A percentile compares a stretch with the other conserved stretches of the same genome.
Evolutionary conservation across 345 rosid genomes (phyloP).

Genomic region (Murraya koenigii): DNA sequence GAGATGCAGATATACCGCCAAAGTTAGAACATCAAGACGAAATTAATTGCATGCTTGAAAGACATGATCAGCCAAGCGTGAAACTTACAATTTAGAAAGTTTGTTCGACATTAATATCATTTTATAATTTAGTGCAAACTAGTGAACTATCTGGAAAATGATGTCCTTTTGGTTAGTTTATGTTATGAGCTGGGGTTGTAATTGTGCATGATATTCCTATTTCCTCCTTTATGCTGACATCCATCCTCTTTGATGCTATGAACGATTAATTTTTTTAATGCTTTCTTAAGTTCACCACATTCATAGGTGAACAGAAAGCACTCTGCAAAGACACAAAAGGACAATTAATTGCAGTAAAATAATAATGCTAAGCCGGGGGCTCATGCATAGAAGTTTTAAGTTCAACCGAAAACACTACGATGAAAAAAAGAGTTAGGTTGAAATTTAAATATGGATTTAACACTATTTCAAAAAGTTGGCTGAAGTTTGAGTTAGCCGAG

Average conservation of each 20-base stretch:
- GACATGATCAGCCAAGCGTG: background rate
- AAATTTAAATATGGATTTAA: background rate
- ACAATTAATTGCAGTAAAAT: background rate
- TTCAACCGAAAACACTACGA: background rate
- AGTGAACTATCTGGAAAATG: background rate
- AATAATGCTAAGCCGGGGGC: background rate
- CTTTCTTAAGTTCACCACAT: background rate
- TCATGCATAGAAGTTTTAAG: background rate
- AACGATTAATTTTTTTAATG: background rate
- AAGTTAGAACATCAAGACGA: background rate
- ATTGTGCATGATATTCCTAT: background rate
- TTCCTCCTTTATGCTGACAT: background rate
- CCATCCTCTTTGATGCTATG: background rate
- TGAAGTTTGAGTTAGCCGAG: background rate
- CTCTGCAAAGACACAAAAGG: background rate
- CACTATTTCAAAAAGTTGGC: background rate
- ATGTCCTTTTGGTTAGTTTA: background rate
- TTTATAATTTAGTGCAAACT: background rate
- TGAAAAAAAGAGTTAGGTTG: background rate
- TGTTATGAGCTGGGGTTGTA: background rate
- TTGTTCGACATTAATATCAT: background rate
- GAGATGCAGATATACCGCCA: background rate
- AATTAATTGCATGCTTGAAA: background rate
- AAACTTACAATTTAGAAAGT: background rate
- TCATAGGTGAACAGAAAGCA: background rate